Conservation (phyloP, 495 filamentous ascomycete genomes). For the Aspergillus hancockii region DNA sequence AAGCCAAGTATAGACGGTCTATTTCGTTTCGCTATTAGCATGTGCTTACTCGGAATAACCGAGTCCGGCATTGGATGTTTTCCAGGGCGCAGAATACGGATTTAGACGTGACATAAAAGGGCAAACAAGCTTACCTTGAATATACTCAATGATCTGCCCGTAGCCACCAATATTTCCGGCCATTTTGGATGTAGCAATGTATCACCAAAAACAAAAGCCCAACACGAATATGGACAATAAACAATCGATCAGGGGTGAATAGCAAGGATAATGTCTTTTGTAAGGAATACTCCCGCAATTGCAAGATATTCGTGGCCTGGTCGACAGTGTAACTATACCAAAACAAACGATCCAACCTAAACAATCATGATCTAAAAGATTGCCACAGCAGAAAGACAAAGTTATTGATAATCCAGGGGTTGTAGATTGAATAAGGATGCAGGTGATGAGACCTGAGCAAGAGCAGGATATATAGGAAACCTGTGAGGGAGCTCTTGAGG, state of each 20-base stretch:
- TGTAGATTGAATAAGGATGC: constrained; percentile 21
- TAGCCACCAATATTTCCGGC: constrained; percentile 50
- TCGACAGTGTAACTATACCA: constrained; percentile 7
- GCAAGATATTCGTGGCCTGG: constrained; percentile 1
- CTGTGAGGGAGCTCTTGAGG: not conserved
- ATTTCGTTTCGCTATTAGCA: constrained; percentile 14
- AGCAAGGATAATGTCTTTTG: constrained; percentile 1
- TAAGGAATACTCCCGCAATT: constrained; percentile 8
- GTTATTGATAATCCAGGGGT: constrained; percentile 8
- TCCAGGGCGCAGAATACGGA: not conserved
- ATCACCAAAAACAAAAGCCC: constrained; percentile 17
- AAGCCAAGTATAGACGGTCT: constrained; percentile 95
- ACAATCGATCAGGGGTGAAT: constrained; percentile 10
- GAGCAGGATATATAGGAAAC: constrained; percentile 20
- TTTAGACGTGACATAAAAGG: constrained; percentile 3
- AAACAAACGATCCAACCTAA: constrained; percentile 18
- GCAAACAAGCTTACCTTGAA: constrained; percentile 57
- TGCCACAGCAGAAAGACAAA: constrained; percentile 13
- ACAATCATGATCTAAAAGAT: constrained; percentile 22
- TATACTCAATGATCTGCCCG: constrained; percentile 77
- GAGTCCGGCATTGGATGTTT: not conserved
- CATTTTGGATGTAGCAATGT: constrained; percentile 29
- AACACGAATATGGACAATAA: constrained; percentile 11
- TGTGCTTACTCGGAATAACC: not conserved
- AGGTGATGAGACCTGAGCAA: constrained; percentile 5